A percentile compares a stretch with the other conserved stretches of the same genome.
Evolutionary conservation across 106 monocot species (phyloP).

Genomic region (Ottelia alismoides): DNA sequence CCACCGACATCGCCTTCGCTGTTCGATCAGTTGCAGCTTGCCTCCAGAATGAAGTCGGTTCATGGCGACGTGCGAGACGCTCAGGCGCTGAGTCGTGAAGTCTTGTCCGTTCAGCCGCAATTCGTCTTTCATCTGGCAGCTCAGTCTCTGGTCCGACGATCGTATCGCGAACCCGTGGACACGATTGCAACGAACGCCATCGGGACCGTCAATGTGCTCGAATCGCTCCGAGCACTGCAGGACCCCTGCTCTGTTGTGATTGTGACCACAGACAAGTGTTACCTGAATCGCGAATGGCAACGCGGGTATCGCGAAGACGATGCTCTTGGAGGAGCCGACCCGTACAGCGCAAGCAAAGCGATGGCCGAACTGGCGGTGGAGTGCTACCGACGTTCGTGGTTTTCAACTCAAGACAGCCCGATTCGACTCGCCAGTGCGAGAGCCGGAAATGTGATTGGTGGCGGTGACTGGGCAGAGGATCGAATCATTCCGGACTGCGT

Average conservation of each 20-base stretch:
- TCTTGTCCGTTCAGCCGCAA: not conserved
- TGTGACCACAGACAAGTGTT: not conserved
- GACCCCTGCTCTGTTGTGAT: not conserved
- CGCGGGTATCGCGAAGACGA: not conserved
- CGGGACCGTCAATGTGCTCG: not conserved
- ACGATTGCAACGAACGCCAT: not conserved
- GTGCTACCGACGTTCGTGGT: not conserved
- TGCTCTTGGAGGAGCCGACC: not conserved
- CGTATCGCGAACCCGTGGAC: not conserved
- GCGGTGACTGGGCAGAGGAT: not conserved
- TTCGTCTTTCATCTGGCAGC: not conserved
- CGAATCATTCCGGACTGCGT: not conserved
- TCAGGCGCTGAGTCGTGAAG: not conserved
- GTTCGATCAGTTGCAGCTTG: no score
- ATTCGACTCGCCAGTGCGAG: not conserved
- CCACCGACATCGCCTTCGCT: no score
- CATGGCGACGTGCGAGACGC: not conserved
- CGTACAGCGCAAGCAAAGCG: not conserved
- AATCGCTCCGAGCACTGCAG: not conserved
- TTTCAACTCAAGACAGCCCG: not conserved
- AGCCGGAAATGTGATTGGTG: not conserved
- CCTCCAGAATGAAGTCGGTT: no score
- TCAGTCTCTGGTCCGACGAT: not conserved
- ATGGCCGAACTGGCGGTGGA: not conserved
- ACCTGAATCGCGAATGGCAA: not conserved